phyloP scores from a whole-genome alignment of 73 alveolate species.

The Stentor coeruleus region DNA sequence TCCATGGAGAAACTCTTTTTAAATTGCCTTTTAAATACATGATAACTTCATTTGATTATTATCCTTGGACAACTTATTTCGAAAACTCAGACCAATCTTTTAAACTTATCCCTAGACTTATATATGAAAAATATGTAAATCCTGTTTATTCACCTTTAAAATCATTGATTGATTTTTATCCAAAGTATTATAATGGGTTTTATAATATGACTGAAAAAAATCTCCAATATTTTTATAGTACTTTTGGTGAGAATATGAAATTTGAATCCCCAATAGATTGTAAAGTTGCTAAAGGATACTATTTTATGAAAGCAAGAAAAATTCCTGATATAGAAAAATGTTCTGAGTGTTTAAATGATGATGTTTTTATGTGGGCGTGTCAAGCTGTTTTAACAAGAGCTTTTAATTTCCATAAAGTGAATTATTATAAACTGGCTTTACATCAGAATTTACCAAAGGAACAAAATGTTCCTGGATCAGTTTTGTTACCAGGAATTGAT shows the following conservation, averaged over 20 bases:
- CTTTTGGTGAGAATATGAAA: neutral
- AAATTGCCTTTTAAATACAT: neutral
- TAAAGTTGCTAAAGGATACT: neutral
- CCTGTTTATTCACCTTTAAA: neutral
- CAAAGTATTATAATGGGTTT: neutral
- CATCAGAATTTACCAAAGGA: neutral
- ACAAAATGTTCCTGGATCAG: neutral
- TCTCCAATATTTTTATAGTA: too few species aligned
- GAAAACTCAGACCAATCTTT: neutral
- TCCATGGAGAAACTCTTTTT: neutral
- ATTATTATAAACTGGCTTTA: too few species aligned
- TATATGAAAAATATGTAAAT: neutral
- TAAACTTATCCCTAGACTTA: neutral
- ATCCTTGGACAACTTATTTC: neutral
- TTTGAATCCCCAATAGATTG: neutral
- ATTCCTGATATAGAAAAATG: neutral
- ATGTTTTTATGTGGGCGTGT: constrained; percentile 2
- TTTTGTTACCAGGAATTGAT: neutral
- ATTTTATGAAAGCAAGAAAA: too few species aligned
- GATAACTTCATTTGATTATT: neutral
- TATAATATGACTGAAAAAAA: neutral
- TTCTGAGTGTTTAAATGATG: neutral
- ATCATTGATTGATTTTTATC: neutral
- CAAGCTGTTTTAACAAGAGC: neutral
- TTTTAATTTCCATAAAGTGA: too few species aligned